Evolutionary conservation across 257 asterid species (phyloP), one percentile per base, ranked within the genome.

Genomic region (Nicotiana paniculata): DNA sequence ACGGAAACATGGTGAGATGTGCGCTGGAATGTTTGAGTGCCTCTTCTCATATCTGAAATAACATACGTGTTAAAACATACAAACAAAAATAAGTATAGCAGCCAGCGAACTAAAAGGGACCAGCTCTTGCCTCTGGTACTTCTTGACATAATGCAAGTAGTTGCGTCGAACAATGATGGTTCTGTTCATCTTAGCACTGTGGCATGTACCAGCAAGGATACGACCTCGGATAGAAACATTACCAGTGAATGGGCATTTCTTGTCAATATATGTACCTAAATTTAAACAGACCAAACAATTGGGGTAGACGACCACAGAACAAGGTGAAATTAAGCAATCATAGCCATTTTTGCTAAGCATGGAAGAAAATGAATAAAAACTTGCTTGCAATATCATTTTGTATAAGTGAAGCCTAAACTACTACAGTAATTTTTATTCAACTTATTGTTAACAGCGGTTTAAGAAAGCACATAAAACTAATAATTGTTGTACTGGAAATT

Each of bases 181-280:
- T 66, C 91, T 86, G 85, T 85, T 68, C 90, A 89, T 89, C 88
- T 89, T 89, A 24, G 90, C 90, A 78, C 90, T 89, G 80, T 87
- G 91, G 82, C 90, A 89, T 26, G 89, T 88, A 48, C 90, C 89
- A 72, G 89, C 90, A 81, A 88, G 58, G 82, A 88, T 88, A 59
- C 90, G 85, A 6, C 85, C 88, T 80, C 88, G 78, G 77, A 86
- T 81, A 26, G 88, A 86, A n/a, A 84, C 89, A 64, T 75, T 82
- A 7, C 88, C 88, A 37, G 87, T 84, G 82, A 86, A 84, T 10
- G 89, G 88, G 77, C 89, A 86, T 85, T 88, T 86, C 86, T 86
- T 88, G 70, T 85, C 87, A 46, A 88, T 86, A 4, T 74, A 82
- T 4, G 81, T 82, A 33, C 85, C 81, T 70, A 59, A 7, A 11